phyloP scores from a whole-genome alignment of 106 monocot genomes.

The Vanilla planifolia region DNA sequence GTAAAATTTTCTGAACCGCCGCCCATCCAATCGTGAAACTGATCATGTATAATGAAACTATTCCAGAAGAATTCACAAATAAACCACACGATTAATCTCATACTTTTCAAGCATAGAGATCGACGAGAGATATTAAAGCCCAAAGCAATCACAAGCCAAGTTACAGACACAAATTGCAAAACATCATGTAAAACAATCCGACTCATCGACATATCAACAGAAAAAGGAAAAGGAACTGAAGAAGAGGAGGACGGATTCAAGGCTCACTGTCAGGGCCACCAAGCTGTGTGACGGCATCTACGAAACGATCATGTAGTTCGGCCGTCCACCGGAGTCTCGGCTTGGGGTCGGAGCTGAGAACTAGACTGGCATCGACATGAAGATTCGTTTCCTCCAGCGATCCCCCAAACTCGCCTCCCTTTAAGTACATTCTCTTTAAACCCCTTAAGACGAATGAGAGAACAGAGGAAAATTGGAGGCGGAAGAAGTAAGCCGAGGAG shows the following conservation, averaged over 20 bases:
- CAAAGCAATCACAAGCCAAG: not conserved
- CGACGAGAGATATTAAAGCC: too few species aligned
- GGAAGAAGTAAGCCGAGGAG: too few species aligned
- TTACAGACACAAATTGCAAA: not conserved
- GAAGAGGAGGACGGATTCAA: not conserved
- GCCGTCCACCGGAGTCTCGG: slow-evolving; percentile 73
- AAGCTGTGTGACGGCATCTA: slow-evolving; percentile 67
- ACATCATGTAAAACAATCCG: not conserved
- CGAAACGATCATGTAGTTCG: slow-evolving; percentile 72
- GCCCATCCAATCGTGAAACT: too few species aligned
- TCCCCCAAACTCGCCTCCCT: not conserved
- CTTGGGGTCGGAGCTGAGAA: slow-evolving; percentile 39
- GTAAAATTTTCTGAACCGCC: too few species aligned
- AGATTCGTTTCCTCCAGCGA: slow-evolving; percentile 1
- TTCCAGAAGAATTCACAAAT: too few species aligned
- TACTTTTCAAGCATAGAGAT: too few species aligned
- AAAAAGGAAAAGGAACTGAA: not conserved
- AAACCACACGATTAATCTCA: too few species aligned
- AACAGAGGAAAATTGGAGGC: not conserved
- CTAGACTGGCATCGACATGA: slow-evolving; percentile 12
- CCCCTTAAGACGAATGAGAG: not conserved
- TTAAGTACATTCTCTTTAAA: slow-evolving; percentile 4
- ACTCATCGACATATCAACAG: not conserved
- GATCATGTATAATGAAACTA: too few species aligned
- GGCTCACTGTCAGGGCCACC: slow-evolving; percentile 73